Percentiles rank a stretch among this genome's conserved stretches.
Conservation (phyloP, 768 basidiomycete species). For the Cantharellus cinnabarinus region DNA sequence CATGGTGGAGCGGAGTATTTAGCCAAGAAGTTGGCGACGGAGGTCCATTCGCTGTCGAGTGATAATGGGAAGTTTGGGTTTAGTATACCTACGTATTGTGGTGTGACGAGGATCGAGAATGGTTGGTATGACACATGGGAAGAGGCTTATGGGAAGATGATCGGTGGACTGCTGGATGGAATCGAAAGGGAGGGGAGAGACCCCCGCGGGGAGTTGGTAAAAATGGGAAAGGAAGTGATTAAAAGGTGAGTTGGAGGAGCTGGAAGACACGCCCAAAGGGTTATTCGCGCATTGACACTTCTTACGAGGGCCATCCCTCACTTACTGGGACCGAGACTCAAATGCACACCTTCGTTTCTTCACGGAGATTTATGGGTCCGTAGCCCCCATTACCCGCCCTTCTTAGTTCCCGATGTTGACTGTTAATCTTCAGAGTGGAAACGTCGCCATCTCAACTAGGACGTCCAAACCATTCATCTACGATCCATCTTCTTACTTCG, state of each 20-base stretch:
- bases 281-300: not conserved
- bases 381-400: not conserved
- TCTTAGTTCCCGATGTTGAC: not conserved
- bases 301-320: slow-evolving; percentile 45
- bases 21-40: slow-evolving; percentile 41
- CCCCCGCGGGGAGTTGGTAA: slow-evolving; percentile 25
- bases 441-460: slow-evolving; percentile 17
- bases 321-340: slow-evolving; percentile 32
- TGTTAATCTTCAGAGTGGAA: slow-evolving; percentile 35
- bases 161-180: slow-evolving; percentile 34
- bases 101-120: slow-evolving; percentile 45
- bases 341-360: slow-evolving; percentile 43
- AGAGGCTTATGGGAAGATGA: slow-evolving; percentile 40
- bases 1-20: slow-evolving; percentile 27
- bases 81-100: slow-evolving; percentile 55
- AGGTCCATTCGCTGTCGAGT: slow-evolving; percentile 40
- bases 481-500: slow-evolving; percentile 56
- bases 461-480: slow-evolving; percentile 31
- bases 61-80: slow-evolving; percentile 40
- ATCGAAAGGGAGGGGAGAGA: slow-evolving; percentile 11
- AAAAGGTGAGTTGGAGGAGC: slow-evolving; percentile 17
- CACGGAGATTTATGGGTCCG: slow-evolving; percentile 71
- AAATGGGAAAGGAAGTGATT: slow-evolving; percentile 32
- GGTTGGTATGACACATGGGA: slow-evolving; percentile 61
- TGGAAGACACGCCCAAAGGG: not conserved